These are phyloP conservation scores for Crucihimalaya himalaica DNA, from an alignment of 345 rosid species.

Conservation along the genomic window DNA sequence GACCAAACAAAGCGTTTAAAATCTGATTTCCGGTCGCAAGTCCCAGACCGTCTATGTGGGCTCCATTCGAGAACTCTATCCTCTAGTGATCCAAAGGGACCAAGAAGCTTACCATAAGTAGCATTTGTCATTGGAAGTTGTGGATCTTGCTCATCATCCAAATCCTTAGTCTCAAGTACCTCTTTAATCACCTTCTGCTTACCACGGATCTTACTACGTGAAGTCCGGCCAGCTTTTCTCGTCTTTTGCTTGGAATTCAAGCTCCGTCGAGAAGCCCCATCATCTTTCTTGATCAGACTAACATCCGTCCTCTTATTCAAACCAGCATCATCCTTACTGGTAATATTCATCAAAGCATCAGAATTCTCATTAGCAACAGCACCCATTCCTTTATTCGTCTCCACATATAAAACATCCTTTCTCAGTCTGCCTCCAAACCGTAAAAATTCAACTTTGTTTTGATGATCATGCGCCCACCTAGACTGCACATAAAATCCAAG, in stretches of 20 bases:
- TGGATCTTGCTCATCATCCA: conserved; percentile 57
- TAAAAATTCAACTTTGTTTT: conserved; percentile 61
- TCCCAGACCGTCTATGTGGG: conserved; percentile 83
- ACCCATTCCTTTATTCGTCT: conserved; percentile 41
- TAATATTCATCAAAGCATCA: conserved; percentile 41
- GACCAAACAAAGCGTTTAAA: conserved; percentile 96
- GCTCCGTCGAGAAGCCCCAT: conserved; percentile 42
- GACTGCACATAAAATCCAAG: conserved; percentile 96
- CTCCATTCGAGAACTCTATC: conserved; percentile 83
- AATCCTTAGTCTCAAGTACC: conserved; percentile 39
- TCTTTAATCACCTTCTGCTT: conserved; percentile 49
- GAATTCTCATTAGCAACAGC: conserved; percentile 53
- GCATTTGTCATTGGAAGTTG: conserved; percentile 64
- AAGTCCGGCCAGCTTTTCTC: conserved; percentile 47
- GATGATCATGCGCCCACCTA: conserved; percentile 89
- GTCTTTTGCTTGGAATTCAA: conserved; percentile 49
- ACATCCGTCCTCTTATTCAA: conserved; percentile 47
- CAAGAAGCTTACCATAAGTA: conserved; percentile 78
- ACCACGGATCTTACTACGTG: conserved; percentile 47
- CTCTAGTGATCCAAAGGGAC: conserved; percentile 83
- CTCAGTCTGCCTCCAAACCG: conserved; percentile 58
- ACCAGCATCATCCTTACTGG: conserved; percentile 39
- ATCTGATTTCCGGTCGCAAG: conserved; percentile 83
- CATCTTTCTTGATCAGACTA: conserved; percentile 54
- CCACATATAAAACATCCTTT: conserved; percentile 36